These are phyloP conservation scores for Rhododendron henanense DNA, from an alignment of 148 eudicot species.

Conservation along the genomic window DNA sequence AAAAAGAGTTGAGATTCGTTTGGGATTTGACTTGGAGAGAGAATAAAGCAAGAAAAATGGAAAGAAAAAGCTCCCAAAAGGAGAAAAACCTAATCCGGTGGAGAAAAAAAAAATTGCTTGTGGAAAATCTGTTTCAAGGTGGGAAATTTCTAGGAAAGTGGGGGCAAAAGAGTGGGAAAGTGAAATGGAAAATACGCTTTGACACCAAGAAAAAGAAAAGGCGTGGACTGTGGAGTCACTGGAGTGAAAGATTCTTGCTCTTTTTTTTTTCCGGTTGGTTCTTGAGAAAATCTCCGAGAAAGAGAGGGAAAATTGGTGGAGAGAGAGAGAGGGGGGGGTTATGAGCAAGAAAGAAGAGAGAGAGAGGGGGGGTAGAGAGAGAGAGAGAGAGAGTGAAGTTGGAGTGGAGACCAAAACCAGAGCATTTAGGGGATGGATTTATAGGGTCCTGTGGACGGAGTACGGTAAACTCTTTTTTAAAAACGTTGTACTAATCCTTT, in stretches of 20 bases:
- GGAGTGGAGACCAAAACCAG: neutral
- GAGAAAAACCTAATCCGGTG: neutral
- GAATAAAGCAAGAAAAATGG: constrained; percentile 18
- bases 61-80: constrained; percentile 8
- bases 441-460: neutral
- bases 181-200: neutral
- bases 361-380: constrained; percentile 7
- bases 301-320: neutral
- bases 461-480: neutral
- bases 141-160: constrained; percentile 26
- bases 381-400: neutral
- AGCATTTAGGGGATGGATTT: neutral
- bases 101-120: neutral
- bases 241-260: neutral
- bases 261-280: neutral
- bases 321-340: neutral
- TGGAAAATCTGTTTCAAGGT: neutral
- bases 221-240: neutral
- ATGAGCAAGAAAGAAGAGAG: neutral
- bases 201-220: neutral
- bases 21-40: constrained; percentile 6
- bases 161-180: neutral
- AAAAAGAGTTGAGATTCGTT: neutral
- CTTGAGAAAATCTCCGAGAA: constrained; percentile 13
- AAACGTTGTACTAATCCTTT: neutral